A percentile compares a stretch with the other conserved stretches of the same genome.
phyloP scores from a whole-genome alignment of 176 grass and related monocot genomes.

The bread wheat (Triticum aestivum) region DNA sequence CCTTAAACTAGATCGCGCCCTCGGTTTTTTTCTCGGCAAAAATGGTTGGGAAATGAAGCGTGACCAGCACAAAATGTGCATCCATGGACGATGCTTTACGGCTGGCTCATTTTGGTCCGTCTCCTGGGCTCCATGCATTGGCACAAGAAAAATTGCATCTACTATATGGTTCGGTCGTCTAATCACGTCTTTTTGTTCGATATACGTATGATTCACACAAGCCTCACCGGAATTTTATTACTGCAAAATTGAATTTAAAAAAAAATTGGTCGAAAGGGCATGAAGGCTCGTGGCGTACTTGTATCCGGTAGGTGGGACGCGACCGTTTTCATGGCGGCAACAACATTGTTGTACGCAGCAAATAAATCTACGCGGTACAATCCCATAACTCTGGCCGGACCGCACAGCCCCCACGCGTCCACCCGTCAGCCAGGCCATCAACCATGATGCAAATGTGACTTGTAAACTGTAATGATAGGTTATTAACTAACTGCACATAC shows the following conservation, averaged over 20 bases:
- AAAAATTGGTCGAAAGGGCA: background rate
- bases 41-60: background rate
- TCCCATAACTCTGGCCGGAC: background rate
- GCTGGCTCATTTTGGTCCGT: background rate
- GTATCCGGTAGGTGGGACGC: background rate
- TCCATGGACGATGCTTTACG: background rate
- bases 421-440: background rate
- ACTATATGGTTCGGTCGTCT: background rate
- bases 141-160: background rate
- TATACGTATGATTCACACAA: background rate
- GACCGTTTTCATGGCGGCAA: background rate
- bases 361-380: background rate
- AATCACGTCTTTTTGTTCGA: background rate
- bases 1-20: slow-evolving; percentile 7
- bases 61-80: background rate
- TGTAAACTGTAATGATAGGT: too few species aligned
- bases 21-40: too few species aligned
- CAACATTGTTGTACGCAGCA: background rate
- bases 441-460: background rate
- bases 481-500: background rate
- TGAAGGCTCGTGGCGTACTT: background rate
- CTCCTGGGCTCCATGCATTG: background rate
- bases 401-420: background rate
- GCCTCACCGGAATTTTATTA: background rate
- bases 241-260: background rate